These are phyloP conservation scores for Neurospora terricola DNA, from an alignment of 495 filamentous ascomycete genomes.

Conservation along the genomic window DNA sequence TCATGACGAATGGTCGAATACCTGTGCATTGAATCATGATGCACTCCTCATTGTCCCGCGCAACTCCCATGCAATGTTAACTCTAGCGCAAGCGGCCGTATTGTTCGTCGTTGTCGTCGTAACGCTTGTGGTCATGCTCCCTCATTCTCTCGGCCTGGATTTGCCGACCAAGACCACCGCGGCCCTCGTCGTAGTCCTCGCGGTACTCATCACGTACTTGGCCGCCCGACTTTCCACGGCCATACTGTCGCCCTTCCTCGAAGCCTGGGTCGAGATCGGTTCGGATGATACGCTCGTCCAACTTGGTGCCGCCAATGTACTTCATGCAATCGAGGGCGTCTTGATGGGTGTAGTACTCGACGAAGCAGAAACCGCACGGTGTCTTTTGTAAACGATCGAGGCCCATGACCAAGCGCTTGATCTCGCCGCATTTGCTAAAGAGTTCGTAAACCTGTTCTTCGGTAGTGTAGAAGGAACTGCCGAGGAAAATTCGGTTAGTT, in stretches of 20 bases:
- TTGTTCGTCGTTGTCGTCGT: constrained; percentile 35
- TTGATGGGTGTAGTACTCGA: constrained; percentile 96
- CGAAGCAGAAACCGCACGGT: constrained; percentile 97
- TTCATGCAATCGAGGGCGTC: constrained; percentile 97
- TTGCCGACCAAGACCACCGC: constrained; percentile 65
- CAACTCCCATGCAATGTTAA: not conserved
- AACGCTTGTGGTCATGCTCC: constrained; percentile 39
- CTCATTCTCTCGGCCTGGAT: constrained; percentile 53
- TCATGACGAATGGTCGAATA: not conserved
- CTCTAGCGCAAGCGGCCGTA: constrained; percentile 36
- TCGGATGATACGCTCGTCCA: constrained; percentile 92
- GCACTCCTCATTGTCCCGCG: not conserved
- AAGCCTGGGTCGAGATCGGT: constrained; percentile 97
- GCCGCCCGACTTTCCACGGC: constrained; percentile 79
- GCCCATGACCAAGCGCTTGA: constrained; percentile 97
- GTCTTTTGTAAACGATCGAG: constrained; percentile 95
- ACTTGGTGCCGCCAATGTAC: constrained; percentile 96
- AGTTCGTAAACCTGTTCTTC: constrained; percentile 98
- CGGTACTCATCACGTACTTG: constrained; percentile 97
- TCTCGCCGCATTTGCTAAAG: constrained; percentile 93
- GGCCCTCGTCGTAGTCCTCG: constrained; percentile 88
- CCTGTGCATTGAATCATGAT: not conserved
- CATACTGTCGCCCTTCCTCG: constrained; percentile 90
- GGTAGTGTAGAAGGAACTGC: constrained; percentile 97
- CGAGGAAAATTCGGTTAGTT: constrained; percentile 1